Base-by-base conservation (phyloP, 768 basidiomycete genomes). In the Brasilioporus rufonigricans region DNA sequence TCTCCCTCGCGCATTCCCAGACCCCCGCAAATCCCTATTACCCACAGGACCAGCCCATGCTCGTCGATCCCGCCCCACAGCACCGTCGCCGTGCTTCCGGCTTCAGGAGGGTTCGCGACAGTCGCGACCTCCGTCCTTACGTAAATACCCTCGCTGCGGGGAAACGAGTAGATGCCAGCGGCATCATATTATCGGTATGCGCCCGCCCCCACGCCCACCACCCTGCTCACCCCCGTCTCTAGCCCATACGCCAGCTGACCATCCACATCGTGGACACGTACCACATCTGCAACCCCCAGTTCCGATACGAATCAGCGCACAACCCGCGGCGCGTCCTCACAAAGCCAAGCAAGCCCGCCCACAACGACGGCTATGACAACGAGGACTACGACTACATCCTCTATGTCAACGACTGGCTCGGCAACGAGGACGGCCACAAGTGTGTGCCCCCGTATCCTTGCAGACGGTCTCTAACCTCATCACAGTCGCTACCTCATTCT, bases 341-440 rank as follows among this genome's bases (percentile, higher is more conserved):
- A 23, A 99, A 99, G 71, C 97, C 97, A 19, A 93, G 91, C 76
- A 97, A 97, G 69, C 91, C 94, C 0, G 80, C 83, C 0, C 91
- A 96, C 70, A 99, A 99, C 71, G 95, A 98, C 56, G 96, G 96
- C 2, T 97, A 87, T 62, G 97, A 99, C 73, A 99, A 99, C 64
- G 96, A 98, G 64, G 97, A 99, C 71, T 96, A 94, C 65, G 97
- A 99, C 70, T 99, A 99, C 66, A 98, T 99, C 65, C 82, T 99
- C 55, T 99, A 98, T 71, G 97, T 99, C 68, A 99, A 99, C 67
- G 97, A 99, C 66, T 94, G 93, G 79, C 75, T 99, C 54, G 97
- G 97, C 3, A 87, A 83, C 24, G 97, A 98, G 64, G 91, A 95
- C 57, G 91, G 92, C 44, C 89, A 97, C 80, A 93, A 97, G 93